phyloP scores from a whole-genome alignment of 495 filamentous ascomycete species.

The Aspergillus steynii region DNA sequence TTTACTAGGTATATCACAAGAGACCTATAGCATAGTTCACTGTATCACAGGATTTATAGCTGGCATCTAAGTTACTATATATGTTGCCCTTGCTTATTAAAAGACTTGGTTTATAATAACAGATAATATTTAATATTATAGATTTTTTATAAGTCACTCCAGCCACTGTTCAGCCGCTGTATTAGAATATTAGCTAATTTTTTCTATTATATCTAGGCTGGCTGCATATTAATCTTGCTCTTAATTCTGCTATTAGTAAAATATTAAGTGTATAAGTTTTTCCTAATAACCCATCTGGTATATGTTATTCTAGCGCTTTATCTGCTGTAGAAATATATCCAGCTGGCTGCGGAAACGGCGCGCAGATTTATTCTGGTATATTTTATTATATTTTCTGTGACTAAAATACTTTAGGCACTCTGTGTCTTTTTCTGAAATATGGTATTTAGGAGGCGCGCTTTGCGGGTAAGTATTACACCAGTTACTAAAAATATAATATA shows the following conservation, averaged over 20 bases:
- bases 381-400: constrained; percentile 5
- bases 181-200: background rate
- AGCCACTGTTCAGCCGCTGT: background rate
- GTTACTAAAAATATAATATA: constrained; percentile 10
- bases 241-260: constrained; percentile 19
- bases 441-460: constrained; percentile 12
- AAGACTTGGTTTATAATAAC: constrained; percentile 4
- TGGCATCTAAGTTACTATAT: constrained; percentile 13
- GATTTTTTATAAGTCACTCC: constrained; percentile 15
- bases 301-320: constrained; percentile 16
- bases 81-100: constrained; percentile 14
- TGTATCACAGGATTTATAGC: constrained; percentile 24
- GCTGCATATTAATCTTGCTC: constrained; percentile 19
- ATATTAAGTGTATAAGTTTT: constrained; percentile 23
- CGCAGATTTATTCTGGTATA: constrained; percentile 8
- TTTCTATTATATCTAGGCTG: constrained; percentile 11
- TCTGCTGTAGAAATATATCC: constrained; percentile 14
- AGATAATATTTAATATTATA: constrained; percentile 16
- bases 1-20: constrained; percentile 26
- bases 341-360: background rate
- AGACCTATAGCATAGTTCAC: constrained; percentile 25
- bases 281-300: constrained; percentile 21
- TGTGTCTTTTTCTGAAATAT: constrained; percentile 17
- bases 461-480: constrained; percentile 8
- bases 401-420: constrained; percentile 9